A percentile compares a stretch with the other conserved stretches of the same genome.
Conservation (phyloP, 345 rosid genomes). For the Dipteronia sinensis region DNA sequence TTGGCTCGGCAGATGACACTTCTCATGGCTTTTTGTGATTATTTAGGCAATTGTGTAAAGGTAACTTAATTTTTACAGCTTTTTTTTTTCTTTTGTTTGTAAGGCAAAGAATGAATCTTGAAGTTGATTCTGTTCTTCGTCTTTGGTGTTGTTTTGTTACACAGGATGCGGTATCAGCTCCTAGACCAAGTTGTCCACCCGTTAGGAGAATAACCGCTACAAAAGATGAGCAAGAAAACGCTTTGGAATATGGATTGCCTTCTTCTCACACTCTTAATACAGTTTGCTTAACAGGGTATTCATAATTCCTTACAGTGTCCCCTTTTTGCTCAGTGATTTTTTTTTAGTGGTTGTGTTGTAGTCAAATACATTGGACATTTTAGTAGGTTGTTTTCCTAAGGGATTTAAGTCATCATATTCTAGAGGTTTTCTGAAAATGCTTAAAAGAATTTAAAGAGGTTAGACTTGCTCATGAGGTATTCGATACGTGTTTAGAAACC, state of each 20-base stretch:
- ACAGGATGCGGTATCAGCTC: constrained; percentile 94
- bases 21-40: constrained; percentile 94
- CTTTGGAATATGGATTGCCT: constrained; percentile 96
- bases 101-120: constrained; percentile 10
- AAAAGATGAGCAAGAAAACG: constrained; percentile 94
- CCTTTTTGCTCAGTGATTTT: background rate
- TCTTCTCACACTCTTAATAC: constrained; percentile 98
- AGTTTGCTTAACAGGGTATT: constrained; percentile 89
- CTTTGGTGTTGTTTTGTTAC: constrained; percentile 19
- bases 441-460: background rate
- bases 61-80: constrained; percentile 31
- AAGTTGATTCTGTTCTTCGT: constrained; percentile 4
- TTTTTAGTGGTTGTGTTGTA: background rate
- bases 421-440: background rate
- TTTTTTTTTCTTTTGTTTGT: constrained; percentile 2
- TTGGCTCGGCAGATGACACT: constrained; percentile 98
- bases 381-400: background rate
- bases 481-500: background rate
- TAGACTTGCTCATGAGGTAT: constrained; percentile 1
- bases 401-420: constrained; percentile 2
- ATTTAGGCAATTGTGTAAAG: constrained; percentile 84
- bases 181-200: constrained; percentile 92
- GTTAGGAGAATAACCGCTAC: constrained; percentile 84
- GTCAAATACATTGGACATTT: background rate
- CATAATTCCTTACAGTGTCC: constrained; percentile 18